phyloP scores from a whole-genome alignment of 2,329 filamentous ascomycete genomes.

The Monosporascus sp. region DNA sequence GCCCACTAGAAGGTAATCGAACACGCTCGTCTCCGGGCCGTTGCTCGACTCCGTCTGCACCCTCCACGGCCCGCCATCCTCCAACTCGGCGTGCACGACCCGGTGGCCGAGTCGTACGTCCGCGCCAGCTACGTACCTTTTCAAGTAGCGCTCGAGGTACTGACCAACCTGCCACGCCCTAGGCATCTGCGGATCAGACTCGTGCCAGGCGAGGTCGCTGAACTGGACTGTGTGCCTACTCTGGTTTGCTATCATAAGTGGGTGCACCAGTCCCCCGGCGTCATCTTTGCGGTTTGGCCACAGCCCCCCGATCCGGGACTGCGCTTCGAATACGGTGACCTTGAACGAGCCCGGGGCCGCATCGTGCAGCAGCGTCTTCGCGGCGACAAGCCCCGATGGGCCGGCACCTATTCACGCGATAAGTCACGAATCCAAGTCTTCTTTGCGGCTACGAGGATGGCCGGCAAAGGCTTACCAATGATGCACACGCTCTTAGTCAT shows the following conservation, averaged over 20 bases:
- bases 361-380: slow-evolving; percentile 66
- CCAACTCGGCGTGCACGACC: slow-evolving; percentile 36
- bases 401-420: slow-evolving; percentile 50
- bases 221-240: slow-evolving; percentile 71
- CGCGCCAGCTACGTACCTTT: slow-evolving; percentile 43
- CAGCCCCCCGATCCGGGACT: slow-evolving; percentile 65
- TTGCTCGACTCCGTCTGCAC: slow-evolving; percentile 31
- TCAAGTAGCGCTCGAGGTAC: slow-evolving; percentile 63
- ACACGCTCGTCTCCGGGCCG: slow-evolving; percentile 42
- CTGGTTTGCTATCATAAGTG: slow-evolving; percentile 68
- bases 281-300: slow-evolving; percentile 59
- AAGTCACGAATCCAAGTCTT: not conserved
- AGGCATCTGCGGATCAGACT: slow-evolving; percentile 59
- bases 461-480: slow-evolving; percentile 33
- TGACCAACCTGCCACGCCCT: slow-evolving; percentile 70
- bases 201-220: slow-evolving; percentile 67
- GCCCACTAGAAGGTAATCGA: slow-evolving; percentile 67
- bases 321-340: slow-evolving; percentile 66
- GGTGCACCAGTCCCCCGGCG: slow-evolving; percentile 50
- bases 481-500: slow-evolving; percentile 49
- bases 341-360: slow-evolving; percentile 50
- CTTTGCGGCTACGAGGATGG: not conserved
- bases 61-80: slow-evolving; percentile 32
- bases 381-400: slow-evolving; percentile 62
- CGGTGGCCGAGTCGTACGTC: slow-evolving; percentile 45